Evolutionary conservation across 2,329 filamentous ascomycete genomes (phyloP), one percentile per base, ranked within the genome.

Genomic region (Didymella pomorum): DNA sequence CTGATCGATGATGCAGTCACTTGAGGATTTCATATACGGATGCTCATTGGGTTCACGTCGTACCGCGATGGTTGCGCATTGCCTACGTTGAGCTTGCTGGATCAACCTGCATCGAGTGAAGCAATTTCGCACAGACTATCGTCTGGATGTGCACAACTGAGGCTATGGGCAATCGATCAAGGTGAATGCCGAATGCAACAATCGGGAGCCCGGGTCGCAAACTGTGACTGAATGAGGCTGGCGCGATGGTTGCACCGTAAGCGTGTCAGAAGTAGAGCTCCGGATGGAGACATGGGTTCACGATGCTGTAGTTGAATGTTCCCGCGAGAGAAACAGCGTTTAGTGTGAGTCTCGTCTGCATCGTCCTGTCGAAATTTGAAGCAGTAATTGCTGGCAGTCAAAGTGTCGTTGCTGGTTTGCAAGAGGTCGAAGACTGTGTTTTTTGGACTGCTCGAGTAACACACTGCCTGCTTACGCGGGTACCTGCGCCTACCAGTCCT

Each of bases 121-220:
- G 50, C 57, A 61, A 61, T 55, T 60, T 53, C 42, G 52, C 52
- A 48, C 31, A 52, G 42, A 60, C 28, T 49, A 31, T 35, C 55
- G 29, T 21, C 25, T 46, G 41, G 49, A 47, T 43, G 55, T 65
- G 63, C 57, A 61, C 64, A 49, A 67, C 64, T 66, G 44, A 44
- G 33, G 49, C 53, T 23, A 52, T 61, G 56, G 43, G 41, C 56
- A 51, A 53, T 52, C 56, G 23, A 44, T 46, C 29, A 52, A 56
- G 35, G 46, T 26, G 47, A 46, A 42, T 54, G 45, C 20, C 46
- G 31, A 33, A 33, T 51, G 56, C 41, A 50, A 52, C 52, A 56
- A 60, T 61, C 28, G 46, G 46, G 61, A 26, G 37, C 21, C 21
- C 20, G 35, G 25, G 37, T 56, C 35, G 56, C 60, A 59, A 60